A percentile compares a stretch with the other conserved stretches of the same genome.
phyloP scores from a whole-genome alignment of 163 green algal species.

The Coccomyxa subellipsoidea region DNA sequence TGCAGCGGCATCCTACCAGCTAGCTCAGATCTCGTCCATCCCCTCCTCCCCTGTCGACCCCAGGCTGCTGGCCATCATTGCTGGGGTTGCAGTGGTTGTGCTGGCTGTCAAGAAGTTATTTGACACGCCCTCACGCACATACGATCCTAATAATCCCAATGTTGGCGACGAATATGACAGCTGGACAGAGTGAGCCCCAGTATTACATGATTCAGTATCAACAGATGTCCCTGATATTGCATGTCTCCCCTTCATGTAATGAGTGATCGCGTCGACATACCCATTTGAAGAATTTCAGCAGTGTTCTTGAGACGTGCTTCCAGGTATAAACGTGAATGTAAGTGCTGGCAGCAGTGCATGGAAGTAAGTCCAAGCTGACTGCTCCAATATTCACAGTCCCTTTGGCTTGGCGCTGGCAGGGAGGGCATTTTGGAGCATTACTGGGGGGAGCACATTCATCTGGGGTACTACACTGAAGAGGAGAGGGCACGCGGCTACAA shows the following conservation, averaged over 20 bases:
- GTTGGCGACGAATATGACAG: conserved; percentile 92
- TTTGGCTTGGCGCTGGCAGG: background rate
- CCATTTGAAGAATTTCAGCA: too few species aligned
- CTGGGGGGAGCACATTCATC: conserved; percentile 96
- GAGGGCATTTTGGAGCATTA: conserved; percentile 96
- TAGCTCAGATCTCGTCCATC: background rate
- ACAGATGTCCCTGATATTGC: background rate
- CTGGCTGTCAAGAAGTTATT: conserved; percentile 65
- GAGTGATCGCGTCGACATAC: too few species aligned
- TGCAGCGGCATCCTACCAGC: background rate
- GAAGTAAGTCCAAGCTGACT: background rate
- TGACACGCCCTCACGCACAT: conserved; percentile 74
- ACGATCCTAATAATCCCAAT: conserved; percentile 79
- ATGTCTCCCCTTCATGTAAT: too few species aligned
- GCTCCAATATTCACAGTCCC: background rate
- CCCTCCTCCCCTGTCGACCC: background rate
- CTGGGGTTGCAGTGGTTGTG: background rate
- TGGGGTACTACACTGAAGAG: conserved; percentile 85
- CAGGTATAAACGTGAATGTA: too few species aligned
- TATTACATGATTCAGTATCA: background rate
- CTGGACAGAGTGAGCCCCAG: conserved; percentile 73
- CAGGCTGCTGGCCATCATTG: conserved; percentile 9
- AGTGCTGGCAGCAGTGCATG: too few species aligned
- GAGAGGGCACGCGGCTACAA: conserved; percentile 70
- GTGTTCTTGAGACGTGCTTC: too few species aligned